Evolutionary conservation across 768 basidiomycete genomes (phyloP).

Genomic region (Rhodotorula toruloides): DNA sequence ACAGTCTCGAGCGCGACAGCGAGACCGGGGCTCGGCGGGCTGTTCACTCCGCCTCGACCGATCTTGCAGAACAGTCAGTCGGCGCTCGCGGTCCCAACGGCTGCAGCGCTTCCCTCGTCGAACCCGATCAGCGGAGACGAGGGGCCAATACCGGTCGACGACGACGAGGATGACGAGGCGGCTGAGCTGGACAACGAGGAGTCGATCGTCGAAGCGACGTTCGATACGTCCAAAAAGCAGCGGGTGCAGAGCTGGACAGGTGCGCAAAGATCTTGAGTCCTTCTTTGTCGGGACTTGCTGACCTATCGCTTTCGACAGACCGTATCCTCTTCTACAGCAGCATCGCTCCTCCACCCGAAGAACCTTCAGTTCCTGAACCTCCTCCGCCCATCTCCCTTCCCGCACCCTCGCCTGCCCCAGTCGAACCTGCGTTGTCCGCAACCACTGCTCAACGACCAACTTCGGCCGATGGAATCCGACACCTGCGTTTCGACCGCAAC

Average conservation of each 20-base stretch:
- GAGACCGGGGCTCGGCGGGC: constrained; percentile 6
- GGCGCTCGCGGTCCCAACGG: constrained; percentile 8
- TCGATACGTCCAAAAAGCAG: constrained; percentile 41
- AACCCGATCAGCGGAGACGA: neutral
- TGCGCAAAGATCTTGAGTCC: neutral
- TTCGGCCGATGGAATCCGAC: constrained; percentile 6
- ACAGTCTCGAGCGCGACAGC: neutral
- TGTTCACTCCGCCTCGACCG: constrained; percentile 16
- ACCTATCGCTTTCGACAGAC: constrained; percentile 11
- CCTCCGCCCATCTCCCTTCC: neutral
- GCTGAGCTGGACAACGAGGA: neutral
- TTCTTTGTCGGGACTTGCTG: neutral
- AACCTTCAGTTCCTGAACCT: neutral
- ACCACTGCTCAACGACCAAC: neutral
- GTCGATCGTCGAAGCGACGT: constrained; percentile 15
- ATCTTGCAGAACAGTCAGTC: constrained; percentile 20
- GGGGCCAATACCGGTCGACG: neutral
- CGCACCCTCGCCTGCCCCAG: neutral
- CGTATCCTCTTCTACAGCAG: constrained; percentile 41
- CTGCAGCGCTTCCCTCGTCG: neutral
- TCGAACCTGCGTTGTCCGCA: neutral
- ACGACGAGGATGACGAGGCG: neutral
- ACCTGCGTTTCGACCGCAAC: constrained; percentile 20
- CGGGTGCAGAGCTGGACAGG: constrained; percentile 41
- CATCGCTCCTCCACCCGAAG: constrained; percentile 2